Base-by-base conservation (phyloP, 2,329 filamentous ascomycete species). In the Diplodia sapinea region DNA sequence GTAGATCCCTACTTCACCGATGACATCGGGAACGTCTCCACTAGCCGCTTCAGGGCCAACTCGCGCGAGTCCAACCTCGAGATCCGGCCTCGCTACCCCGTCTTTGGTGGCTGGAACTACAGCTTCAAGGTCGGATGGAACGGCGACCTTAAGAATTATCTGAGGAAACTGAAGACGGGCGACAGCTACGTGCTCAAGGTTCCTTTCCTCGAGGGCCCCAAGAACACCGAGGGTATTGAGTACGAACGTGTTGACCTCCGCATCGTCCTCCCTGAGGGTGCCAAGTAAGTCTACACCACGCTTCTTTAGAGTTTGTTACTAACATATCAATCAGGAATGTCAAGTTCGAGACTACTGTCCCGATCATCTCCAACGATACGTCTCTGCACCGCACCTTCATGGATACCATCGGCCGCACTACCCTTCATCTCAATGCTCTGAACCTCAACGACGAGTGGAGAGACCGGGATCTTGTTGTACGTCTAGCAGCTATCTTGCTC, bases 31-130 rank as follows among this genome's bases (percentile, higher is more conserved):
- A 99, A 99, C 76, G 93, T 99, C 36, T 96, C 94, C 33, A 99
- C 95, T 0, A 97, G 93, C 67, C 87, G 87, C 70, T 99, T 96
- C 86, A 87, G 94, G 70, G 88, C 85, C 72, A 91, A 88, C 77
- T 87, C 86, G 77, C 88, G 91, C 26, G 91, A 94, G 79, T 90
- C 92, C n/a, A 82, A 90, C 51, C 86, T 99, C 33, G 94, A 97
- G 79, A 85, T 97, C 70, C 95, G 94, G 84, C 95, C 95, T 23
- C 88, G 95, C 64, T 99, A 96, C 79, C 95, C 95, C n/a, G 79
- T 99, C 29, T 99, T 97, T 74, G 95, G 95, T 69, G 93, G 92
- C 69, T 99, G 95, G 95, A 97, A 96, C 80, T 98, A 97, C 81
- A 95, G 92, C 71, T 99, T 98, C 84, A 92, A 91, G 68, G 89